Evolutionary conservation across 371 early-diverging fungal genomes (phyloP), one percentile per base, ranked within the genome.

Genomic region (Homolaphlyctis polyrhiza): DNA sequence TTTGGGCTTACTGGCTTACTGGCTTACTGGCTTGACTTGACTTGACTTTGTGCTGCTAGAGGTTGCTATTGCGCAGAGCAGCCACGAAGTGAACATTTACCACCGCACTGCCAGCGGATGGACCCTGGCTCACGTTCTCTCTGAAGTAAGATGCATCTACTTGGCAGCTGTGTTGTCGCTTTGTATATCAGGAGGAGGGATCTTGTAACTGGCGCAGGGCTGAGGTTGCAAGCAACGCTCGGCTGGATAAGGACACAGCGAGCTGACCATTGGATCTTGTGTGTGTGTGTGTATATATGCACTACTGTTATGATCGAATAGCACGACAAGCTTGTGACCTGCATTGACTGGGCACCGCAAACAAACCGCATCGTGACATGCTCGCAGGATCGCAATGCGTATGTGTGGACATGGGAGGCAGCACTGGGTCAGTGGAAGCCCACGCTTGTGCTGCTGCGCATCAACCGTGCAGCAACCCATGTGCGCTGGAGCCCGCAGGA

Each of bases 321-420:
- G 92, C 98, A 98, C 75, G 96, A 95, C 84, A 87, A 93, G 74
- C 88, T 93, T 29, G 94, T 97, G 47, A 97, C 97, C 11, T 84
- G 90, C 60, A 87, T 97, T 68, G 98, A 97, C 75, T 94, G 96
- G 93, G 96, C 98, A 8, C 95, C 95, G 64, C 86, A 88, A 59
- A 88, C 96, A 60, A 95, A 97, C 83, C 86, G 92, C 57, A 91
- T 97, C 65, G 97, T 96, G 21, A 91, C 97, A 28, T 95, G 96
- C 78, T 94, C 94, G 55, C 97, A 97, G 81, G 98, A 98, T 78
- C 88, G 95, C 65, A 97, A 98, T 72, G 97, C 97, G 23, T 98
- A 97, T 72, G 98, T 98, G 34, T 98, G 98, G 98, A 89, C 86
- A 3, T 77, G 85, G 39, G 94, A 93, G 62, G 70, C 70, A 0